Evolutionary conservation across 2,329 filamentous ascomycete species (phyloP).

Genomic region (Septoria petroselini): DNA sequence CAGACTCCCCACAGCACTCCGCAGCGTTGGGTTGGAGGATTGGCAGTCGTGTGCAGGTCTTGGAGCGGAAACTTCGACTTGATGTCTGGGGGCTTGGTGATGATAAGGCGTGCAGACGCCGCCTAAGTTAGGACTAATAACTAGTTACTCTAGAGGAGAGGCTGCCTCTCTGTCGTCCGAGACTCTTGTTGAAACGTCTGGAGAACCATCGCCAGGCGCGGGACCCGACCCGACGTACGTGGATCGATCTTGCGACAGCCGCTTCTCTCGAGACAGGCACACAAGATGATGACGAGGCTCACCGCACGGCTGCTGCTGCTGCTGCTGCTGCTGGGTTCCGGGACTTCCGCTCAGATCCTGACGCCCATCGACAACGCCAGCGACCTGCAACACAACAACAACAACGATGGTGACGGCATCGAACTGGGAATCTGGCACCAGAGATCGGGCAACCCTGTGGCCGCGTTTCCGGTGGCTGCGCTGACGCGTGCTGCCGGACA

Average conservation of each 20-base stretch:
- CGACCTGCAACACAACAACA: neutral
- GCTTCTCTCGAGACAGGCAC: too few relatives aligned
- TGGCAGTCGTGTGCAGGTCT: constrained; percentile 5
- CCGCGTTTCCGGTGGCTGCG: constrained; percentile 23
- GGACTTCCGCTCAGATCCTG: constrained; percentile 19
- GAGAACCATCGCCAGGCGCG: too few relatives aligned
- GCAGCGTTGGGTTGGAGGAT: neutral
- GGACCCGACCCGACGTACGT: neutral
- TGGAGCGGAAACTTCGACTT: neutral
- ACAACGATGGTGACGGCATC: constrained; percentile 3
- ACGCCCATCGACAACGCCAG: constrained; percentile 20
- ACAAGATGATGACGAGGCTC: constrained; percentile 5
- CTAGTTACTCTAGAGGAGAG: too few relatives aligned
- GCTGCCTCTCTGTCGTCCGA: too few relatives aligned
- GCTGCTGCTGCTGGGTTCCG: constrained; percentile 5
- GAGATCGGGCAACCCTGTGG: constrained; percentile 10
- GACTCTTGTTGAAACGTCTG: too few relatives aligned
- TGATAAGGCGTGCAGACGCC: too few relatives aligned
- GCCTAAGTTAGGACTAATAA: too few relatives aligned
- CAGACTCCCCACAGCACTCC: neutral
- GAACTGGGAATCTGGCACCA: constrained; percentile 11
- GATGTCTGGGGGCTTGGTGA: too few relatives aligned
- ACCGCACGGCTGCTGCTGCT: constrained; percentile 9
- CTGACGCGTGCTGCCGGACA: constrained; percentile 23
- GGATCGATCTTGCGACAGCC: too few relatives aligned